Base-by-base conservation (phyloP, 805 yeast species). In the Kodamaea fukazawae region DNA sequence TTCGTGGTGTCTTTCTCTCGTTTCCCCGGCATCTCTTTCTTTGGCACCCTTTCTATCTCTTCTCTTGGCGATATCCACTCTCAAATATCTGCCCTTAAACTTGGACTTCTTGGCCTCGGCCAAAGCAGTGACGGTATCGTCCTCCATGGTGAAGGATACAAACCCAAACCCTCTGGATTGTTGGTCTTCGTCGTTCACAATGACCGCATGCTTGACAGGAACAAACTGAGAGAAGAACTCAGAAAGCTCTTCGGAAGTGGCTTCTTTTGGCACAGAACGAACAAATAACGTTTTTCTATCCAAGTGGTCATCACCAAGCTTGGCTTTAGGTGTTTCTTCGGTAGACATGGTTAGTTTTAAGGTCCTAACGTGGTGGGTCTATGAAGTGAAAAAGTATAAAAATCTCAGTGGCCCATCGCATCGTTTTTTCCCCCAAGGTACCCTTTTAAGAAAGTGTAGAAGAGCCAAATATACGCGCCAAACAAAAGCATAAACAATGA, bases 101-200 rank as follows among this genome's bases (percentile, higher is more conserved):
- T 82, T 86, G 33, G 68, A 54, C 55, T 74, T 82, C 58, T 81
- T 79, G 11, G 91, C 70, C 48, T 79, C 76, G 14, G 72, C 77
- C 46, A 90, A 67, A 0, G 97, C 97, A 33, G 75, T 67, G 29
- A 75, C 58, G 0, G 96, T 86, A 57, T 93, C 99, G 34, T 88
- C 96, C 47, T 86, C 89, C 35, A 76, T 63, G 2, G 86, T 78
- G 61, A 93, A 93, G 27, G 95, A 83, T 11, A 89, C 99, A 61
- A 93, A 93, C 3, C 99, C 99, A 63, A 90, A 93, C 2, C 99
- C 98, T 59, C 90, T 76, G 2, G 96, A 87, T 32, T 83, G 73
- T 40, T 85, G 78, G 26, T 83, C 79, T 8, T 70, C 70, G 56
- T 90, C 96, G 29, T 72, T 83, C 12, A 93, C 98, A 30, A 93